Conservation (phyloP, 805 yeast genomes). For the Ogataea saltuana region DNA sequence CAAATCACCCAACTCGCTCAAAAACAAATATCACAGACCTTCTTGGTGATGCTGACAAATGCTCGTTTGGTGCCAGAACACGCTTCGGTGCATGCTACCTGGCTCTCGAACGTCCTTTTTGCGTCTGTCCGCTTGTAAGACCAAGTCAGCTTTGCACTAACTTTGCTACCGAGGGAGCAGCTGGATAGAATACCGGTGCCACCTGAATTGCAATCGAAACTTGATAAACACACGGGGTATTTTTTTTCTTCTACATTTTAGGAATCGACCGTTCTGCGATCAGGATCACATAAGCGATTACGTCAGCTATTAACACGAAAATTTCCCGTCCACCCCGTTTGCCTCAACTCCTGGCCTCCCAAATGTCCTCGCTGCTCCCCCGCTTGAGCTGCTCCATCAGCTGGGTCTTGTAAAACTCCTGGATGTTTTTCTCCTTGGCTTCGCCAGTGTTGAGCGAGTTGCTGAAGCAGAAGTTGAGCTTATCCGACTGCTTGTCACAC, state of each 20-base stretch:
- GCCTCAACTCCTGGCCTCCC: slow-evolving; percentile 48
- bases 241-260: too few species aligned
- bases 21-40: too few species aligned
- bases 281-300: slow-evolving; percentile 1
- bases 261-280: too few species aligned
- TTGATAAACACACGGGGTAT: too few species aligned
- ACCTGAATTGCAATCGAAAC: too few species aligned
- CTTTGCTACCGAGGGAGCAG: too few species aligned
- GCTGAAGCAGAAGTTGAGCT: slow-evolving; percentile 77
- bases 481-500: slow-evolving; percentile 69
- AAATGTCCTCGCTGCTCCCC: slow-evolving; percentile 84
- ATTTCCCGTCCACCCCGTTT: neutral
- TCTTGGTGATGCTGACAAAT: slow-evolving; percentile 2
- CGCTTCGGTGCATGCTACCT: too few species aligned
- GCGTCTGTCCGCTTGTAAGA: too few species aligned
- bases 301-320: neutral
- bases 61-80: neutral
- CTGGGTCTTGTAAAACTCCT: slow-evolving; percentile 67
- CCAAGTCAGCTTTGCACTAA: too few species aligned
- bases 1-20: too few species aligned
- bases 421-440: slow-evolving; percentile 51
- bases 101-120: too few species aligned
- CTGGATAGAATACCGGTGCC: too few species aligned
- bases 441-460: slow-evolving; percentile 58
- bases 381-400: slow-evolving; percentile 58